Evolutionary conservation across 2,329 filamentous ascomycete genomes (phyloP), one percentile per base, ranked within the genome.

Genomic region (Pseudophaeomoniella oleicola): DNA sequence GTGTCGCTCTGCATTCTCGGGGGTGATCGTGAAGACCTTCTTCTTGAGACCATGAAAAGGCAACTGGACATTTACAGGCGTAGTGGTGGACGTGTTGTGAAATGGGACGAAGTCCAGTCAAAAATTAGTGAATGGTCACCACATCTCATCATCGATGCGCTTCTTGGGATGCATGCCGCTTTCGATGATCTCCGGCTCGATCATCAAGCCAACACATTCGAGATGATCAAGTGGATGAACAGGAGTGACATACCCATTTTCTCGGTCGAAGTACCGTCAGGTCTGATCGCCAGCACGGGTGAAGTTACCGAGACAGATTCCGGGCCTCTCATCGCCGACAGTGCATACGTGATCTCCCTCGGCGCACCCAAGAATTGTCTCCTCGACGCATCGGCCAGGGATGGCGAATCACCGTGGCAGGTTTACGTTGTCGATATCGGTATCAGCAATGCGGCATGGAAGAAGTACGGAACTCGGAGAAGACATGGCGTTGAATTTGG

Each of bases 141-240:
- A 0, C 81, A 86, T 32, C 66, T 94, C 39, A 84, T 94, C 44
- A 73, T 96, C 38, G 90, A 98, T 54, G 87, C 86, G 2, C 64
- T 96, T 10, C 72, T 98, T 3, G 86, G 86, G 3, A 72, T 90
- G 43, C 85, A 90, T 32, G 75, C 86, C 39, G 79, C 83, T 2
- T 94, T 94, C 50, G 86, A 94, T 46, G 85, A 92, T 47, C 67
- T 96, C 17, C 74, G 84, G 22, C 81, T 78, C 2, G 79, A 81
- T 12, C 82, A 93, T 45, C 84, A 92, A 53, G 77, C 79, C 3
- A 81, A 80, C 0, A 83, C 85, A 0, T 87, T 92, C 50, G 81
- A 92, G 51, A 73, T 94, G 51, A 90, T 94, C 50, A 81, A 86
- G 43, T 96, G 87, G 86, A 81, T 85, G 2, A 96, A 94, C 53